Base-by-base conservation (phyloP, 768 basidiomycete species). In the Lactarius quietus region DNA sequence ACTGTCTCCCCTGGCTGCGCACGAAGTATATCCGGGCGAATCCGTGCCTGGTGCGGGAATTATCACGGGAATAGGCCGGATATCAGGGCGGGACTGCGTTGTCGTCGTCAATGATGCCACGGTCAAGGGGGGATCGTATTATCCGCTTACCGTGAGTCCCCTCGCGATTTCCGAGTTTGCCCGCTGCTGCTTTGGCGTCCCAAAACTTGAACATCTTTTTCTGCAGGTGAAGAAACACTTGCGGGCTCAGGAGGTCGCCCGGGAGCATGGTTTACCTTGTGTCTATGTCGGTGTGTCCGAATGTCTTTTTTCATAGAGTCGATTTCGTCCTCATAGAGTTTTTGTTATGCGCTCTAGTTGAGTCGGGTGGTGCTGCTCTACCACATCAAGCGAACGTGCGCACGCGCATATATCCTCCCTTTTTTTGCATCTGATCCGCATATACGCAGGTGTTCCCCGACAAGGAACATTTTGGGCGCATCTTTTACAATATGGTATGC, bases 401-500 rank as follows among this genome's bases (percentile, higher is more conserved):
- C 63, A 56, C 41, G n/a, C 48, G 17, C 33, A 36, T 54, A n/a
- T 28, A 10, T 48, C 23, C 17, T 33, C 17, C 15, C 18, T n/a
- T 29, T 51, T n/a, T n/a, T 29, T 8, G 10, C 53, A 7, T 18
- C 23, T 3, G 29, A 65, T 14, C 17, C 12, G 48, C 53, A 59
- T 35, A 33, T 36, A 48, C 53, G 43, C 57, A 87, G 81, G 86
- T 95, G 15, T 96, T 96, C 75, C 95, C 95, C 6, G 95, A 97
- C 79, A 92, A 87, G 74, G 90, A 96, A 68, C 93, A 98, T 73
- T 98, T 98, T 70, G 95, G 95, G 5, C 84, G 95, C 6, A 96
- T 97, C 72, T 98, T 98, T 78, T 97, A 95, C 75, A 97, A 98
- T 72, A 96, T 96, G 93, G 94, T 89, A 63, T 55, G 80, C 41